Evolutionary conservation across 768 basidiomycete genomes (phyloP), one percentile per base, ranked within the genome.

Genomic region (Pulveroboletus frians): DNA sequence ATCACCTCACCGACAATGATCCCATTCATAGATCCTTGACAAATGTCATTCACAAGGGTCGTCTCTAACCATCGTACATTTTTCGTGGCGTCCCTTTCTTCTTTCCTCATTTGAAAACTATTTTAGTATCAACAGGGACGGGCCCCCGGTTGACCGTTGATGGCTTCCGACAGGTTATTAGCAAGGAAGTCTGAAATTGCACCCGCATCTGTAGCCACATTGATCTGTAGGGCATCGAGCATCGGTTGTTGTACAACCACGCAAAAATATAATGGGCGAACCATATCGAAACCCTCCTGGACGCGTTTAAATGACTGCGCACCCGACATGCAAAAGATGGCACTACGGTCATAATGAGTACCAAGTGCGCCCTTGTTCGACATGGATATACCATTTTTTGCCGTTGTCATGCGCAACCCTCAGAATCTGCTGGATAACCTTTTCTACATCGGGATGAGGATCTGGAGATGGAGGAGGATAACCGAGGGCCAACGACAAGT

Each of bases 401-500:
- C 76, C 73, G 9, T 74, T 73, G 37, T 56, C 59, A 54, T 85
- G 83, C 0, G 78, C 68, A 2, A 62, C 73, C 34, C 69, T 55
- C 27, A 80, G 67, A 21, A 85, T 77, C 14, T 63, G 61, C 50
- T 84, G 78, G 32, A 86, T 83, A 8, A 77, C 62, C 47, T 71
- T 67, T 58, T 86, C 85, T 4, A 84, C 77, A 3, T 81, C 76
- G 0, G 82, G 79, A 51, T 84, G 79, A 0, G 81, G 80, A 54
- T 85, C 78, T 1, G 83, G 84, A 27, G 76, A 74, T 14, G 84
- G 84, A 5, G 79, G 65, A 1, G 79, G 75, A 58, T 76, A 79
- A 31, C 83, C 83, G 23, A 83, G 69, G 1, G 76, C 73, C 43
- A 83, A 71, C 2, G 85, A 86, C 36, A 86, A 73, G 58, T 85